These are phyloP conservation scores for Cryptosporidium ubiquitum DNA, from an alignment of 169 alveolate species.

Conservation along the genomic window DNA sequence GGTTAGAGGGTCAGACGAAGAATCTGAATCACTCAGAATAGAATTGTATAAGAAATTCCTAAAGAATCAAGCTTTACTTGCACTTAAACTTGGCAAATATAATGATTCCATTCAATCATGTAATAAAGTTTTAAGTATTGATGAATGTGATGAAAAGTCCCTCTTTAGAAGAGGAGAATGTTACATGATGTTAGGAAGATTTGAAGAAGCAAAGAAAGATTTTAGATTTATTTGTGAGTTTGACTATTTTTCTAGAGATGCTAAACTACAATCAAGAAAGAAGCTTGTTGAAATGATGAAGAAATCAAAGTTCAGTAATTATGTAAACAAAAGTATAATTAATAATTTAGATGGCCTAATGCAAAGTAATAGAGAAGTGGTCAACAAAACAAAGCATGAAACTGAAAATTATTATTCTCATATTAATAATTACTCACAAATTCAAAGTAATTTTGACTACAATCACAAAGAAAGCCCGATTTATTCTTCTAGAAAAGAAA, in stretches of 20 bases:
- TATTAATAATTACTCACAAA: background rate
- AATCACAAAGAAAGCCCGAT: background rate
- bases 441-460: background rate
- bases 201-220: constrained; percentile 62
- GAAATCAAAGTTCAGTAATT: background rate
- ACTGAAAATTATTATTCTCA: background rate
- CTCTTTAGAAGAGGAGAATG: constrained; percentile 62
- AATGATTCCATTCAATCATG: constrained; percentile 62
- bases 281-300: constrained; percentile 51
- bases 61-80: constrained; percentile 39
- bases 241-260: constrained; percentile 48
- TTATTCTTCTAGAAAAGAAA: background rate
- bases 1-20: constrained; percentile 39
- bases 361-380: constrained; percentile 15
- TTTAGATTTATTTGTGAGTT: constrained; percentile 55
- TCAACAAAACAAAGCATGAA: background rate
- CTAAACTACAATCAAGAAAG: constrained; percentile 28
- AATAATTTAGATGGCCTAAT: constrained; percentile 23
- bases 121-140: constrained; percentile 44
- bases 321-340: constrained; percentile 15
- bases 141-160: constrained; percentile 67
- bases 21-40: constrained; percentile 7
- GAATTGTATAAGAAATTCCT: constrained; percentile 56
- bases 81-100: constrained; percentile 62
- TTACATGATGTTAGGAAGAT: constrained; percentile 63